Evolutionary conservation across 2,329 filamentous ascomycete genomes (phyloP).

Genomic region (Drechslerella coelobrocha): DNA sequence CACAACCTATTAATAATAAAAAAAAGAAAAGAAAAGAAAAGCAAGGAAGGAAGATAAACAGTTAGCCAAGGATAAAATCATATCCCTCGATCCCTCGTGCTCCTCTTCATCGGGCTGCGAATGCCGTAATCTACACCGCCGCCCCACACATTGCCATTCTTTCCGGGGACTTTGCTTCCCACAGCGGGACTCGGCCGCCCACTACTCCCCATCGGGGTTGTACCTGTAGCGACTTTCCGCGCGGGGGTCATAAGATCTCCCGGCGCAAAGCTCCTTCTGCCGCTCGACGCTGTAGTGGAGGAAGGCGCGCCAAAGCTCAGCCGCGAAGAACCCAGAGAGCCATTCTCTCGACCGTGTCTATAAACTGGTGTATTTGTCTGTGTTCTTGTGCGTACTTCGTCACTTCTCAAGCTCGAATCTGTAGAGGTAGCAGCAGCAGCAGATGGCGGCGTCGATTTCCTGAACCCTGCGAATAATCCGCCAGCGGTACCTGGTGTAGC

Average conservation of each 20-base stretch:
- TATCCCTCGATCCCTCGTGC: slow-evolving; percentile 31
- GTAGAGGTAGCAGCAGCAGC: background rate
- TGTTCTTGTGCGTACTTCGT: slow-evolving; percentile 1
- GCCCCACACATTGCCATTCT: slow-evolving; percentile 46
- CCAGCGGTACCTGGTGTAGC: slow-evolving; percentile 11
- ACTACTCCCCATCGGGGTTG: background rate
- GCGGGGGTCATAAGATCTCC: slow-evolving; percentile 42
- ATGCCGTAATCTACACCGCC: slow-evolving; percentile 41
- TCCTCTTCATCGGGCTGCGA: slow-evolving; percentile 37
- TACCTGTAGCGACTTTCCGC: slow-evolving; percentile 17
- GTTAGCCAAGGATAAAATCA: background rate
- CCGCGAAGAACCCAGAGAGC: slow-evolving; percentile 6
- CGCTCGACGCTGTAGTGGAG: slow-evolving; percentile 3
- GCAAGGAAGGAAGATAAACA: background rate
- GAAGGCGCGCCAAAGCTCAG: slow-evolving; percentile 36
- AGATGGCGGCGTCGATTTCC: background rate
- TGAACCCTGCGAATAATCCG: slow-evolving; percentile 29
- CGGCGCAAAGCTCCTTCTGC: slow-evolving; percentile 30
- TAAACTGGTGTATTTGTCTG: slow-evolving; percentile 10
- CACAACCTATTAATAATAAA: background rate
- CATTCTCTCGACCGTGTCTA: slow-evolving; percentile 4
- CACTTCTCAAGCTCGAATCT: background rate
- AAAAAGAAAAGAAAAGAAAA: background rate
- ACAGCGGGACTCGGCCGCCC: background rate
- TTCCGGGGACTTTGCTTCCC: slow-evolving; percentile 19